Evolutionary conservation across 768 basidiomycete genomes (phyloP), one percentile per base, ranked within the genome.

Genomic region (Pulveroboletus sp.): DNA sequence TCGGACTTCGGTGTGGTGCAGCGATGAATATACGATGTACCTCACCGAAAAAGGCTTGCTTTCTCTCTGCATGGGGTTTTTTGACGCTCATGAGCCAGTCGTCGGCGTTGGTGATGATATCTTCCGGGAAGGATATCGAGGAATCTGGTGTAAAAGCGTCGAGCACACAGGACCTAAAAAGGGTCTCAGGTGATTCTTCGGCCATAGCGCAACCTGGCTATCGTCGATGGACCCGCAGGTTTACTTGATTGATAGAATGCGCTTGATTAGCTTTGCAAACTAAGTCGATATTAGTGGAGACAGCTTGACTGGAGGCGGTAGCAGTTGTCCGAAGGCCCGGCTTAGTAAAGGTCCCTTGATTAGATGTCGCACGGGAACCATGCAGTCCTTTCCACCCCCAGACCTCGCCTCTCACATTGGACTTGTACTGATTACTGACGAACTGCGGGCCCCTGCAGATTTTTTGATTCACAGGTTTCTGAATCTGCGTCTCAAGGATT

Each of bases 21-120:
- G 49, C 8, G 59, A 44, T 26, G 39, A 33, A 30, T 11, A 41
- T 57, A 40, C 48, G 36, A 49, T 63, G 54, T 55, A 54, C 68
- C 77, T 63, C 62, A 87, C 88, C 88, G 57, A 89, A 90, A 71
- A 87, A 90, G 2, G 84, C 84, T 58, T 83, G 77, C 47, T 73
- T 76, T 60, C 85, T 73, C 53, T 86, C 82, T 14, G 72, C 66
- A 6, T 63, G 62, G 15, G 68, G 68, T 8, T 71, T 64, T 38
- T 70, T 71, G 18, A 83, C 65, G 17, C 66, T 71, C 3, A 63
- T 55, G 24, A 89, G 65, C 86, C 86, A 89, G 47, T 77, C 74
- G 36, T 82, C 79, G 2, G 72, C 59, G 36, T 82, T 79, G 2
- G 72, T 58, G 31, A 66, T 55, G 11, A 58, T 57, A 43, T 70